phyloP scores from a whole-genome alignment of 495 filamentous ascomycete species.

The Ramalina intermedia region DNA sequence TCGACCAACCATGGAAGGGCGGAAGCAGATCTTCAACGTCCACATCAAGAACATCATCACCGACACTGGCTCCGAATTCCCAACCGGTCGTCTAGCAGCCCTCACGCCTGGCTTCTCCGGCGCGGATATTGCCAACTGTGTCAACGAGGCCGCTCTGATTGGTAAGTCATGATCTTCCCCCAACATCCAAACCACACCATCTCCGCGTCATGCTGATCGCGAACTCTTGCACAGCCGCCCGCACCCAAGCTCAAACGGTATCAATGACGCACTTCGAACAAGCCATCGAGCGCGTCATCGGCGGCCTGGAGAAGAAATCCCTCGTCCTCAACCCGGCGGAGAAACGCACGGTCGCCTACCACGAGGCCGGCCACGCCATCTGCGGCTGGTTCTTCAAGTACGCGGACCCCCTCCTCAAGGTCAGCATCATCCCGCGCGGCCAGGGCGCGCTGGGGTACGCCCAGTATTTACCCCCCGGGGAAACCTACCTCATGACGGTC shows the following conservation, averaged over 20 bases:
- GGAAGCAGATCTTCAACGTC: conserved; percentile 90
- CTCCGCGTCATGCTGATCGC: conserved; percentile 18
- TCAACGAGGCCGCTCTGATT: conserved; percentile 93
- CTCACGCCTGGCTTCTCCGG: conserved; percentile 92
- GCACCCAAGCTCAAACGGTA: conserved; percentile 59
- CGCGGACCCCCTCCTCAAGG: conserved; percentile 92
- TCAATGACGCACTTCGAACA: conserved; percentile 86
- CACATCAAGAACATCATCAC: conserved; percentile 89
- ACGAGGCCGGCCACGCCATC: conserved; percentile 95
- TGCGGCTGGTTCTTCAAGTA: conserved; percentile 97
- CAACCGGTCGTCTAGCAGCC: conserved; percentile 76
- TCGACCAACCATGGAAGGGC: conserved; percentile 86
- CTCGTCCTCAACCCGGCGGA: conserved; percentile 83
- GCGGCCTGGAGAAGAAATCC: conserved; percentile 90
- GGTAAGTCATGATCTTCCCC: conserved; percentile 43
- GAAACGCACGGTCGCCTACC: conserved; percentile 90
- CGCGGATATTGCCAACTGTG: conserved; percentile 95
- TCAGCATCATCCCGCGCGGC: conserved; percentile 94
- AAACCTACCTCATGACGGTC: conserved; percentile 87
- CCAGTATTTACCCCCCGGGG: conserved; percentile 81
- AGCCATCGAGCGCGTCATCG: conserved; percentile 93
- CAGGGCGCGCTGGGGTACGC: conserved; percentile 89
- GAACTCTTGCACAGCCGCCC: conserved; percentile 47
- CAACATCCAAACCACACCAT: neutral
- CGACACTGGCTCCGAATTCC: conserved; percentile 69